These are phyloP conservation scores for Marasmius sp. DNA, from an alignment of 1,284 basidiomycete species.

Conservation along the genomic window DNA sequence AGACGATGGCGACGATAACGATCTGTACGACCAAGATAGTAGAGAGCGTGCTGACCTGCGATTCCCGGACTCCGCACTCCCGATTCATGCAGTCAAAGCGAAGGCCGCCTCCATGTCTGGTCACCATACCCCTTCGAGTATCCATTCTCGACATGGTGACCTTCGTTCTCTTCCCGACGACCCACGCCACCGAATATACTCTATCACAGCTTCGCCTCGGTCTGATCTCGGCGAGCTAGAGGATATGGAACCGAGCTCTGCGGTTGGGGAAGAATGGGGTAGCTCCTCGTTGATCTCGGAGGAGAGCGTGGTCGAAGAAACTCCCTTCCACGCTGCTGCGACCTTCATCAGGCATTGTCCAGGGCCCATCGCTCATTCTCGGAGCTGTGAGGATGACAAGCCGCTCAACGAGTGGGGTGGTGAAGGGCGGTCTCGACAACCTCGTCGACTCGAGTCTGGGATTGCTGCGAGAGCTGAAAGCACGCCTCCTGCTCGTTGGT, in stretches of 20 bases:
- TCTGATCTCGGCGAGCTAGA: not conserved
- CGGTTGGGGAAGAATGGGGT: not conserved
- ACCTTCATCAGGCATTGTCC: not conserved
- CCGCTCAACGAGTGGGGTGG: slow-evolving; percentile 1
- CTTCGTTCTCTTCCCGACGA: not conserved
- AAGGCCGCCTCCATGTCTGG: not conserved
- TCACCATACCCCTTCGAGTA: not conserved
- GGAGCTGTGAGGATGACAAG: not conserved
- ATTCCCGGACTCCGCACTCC: not conserved
- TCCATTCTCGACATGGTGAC: not conserved
- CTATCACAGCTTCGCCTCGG: not conserved
- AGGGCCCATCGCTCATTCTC: not conserved
- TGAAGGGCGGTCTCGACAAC: not conserved
- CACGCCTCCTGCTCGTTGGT: slow-evolving; percentile 7
- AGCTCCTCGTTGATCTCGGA: not conserved
- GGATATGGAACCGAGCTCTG: not conserved
- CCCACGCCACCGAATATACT: not conserved
- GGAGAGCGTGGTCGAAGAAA: not conserved
- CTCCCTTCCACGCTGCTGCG: not conserved
- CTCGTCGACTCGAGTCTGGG: not conserved
- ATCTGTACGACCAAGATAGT: slow-evolving; percentile 2
- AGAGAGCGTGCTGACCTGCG: not conserved
- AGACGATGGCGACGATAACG: not conserved
- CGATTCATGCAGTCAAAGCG: not conserved
- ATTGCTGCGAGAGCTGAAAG: slow-evolving; percentile 8